phyloP scores from a whole-genome alignment of 1,139 yeast genomes.

The Meyerozyma guilliermondii region DNA sequence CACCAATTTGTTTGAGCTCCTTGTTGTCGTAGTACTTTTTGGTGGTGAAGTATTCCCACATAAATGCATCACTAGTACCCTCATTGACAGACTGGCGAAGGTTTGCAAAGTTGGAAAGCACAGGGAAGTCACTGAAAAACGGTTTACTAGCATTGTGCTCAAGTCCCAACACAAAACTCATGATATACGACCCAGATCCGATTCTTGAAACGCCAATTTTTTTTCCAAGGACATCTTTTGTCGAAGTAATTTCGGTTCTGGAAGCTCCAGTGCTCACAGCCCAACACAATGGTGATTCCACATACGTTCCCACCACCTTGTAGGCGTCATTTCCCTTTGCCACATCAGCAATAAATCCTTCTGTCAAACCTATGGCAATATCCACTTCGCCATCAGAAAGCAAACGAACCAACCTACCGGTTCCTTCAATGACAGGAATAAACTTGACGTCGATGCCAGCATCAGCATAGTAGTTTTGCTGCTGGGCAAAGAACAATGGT shows the following conservation, averaged over 20 bases:
- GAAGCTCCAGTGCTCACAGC: constrained; percentile 73
- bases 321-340: constrained; percentile 63
- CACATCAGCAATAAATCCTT: constrained; percentile 81
- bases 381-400: constrained; percentile 63
- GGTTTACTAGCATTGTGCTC: constrained; percentile 46
- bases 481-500: constrained; percentile 70
- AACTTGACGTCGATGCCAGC: constrained; percentile 52
- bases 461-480: constrained; percentile 49
- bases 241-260: constrained; percentile 47
- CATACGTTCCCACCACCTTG: constrained; percentile 75
- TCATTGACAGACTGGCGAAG: constrained; percentile 74
- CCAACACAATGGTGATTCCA: constrained; percentile 84
- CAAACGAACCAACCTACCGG: constrained; percentile 79
- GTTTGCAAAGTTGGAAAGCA: constrained; percentile 65
- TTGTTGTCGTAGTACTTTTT: constrained; percentile 75
- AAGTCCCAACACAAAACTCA: constrained; percentile 80
- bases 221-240: constrained; percentile 53
- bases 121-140: constrained; percentile 46
- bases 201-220: constrained; percentile 81
- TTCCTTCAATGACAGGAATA: constrained; percentile 77
- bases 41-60: constrained; percentile 94
- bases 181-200: constrained; percentile 88
- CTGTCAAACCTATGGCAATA: constrained; percentile 83
- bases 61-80: constrained; percentile 71
- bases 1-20: constrained; percentile 80